These are phyloP conservation scores for Plantago ovata DNA, from an alignment of 257 asterid species.

Conservation along the genomic window DNA sequence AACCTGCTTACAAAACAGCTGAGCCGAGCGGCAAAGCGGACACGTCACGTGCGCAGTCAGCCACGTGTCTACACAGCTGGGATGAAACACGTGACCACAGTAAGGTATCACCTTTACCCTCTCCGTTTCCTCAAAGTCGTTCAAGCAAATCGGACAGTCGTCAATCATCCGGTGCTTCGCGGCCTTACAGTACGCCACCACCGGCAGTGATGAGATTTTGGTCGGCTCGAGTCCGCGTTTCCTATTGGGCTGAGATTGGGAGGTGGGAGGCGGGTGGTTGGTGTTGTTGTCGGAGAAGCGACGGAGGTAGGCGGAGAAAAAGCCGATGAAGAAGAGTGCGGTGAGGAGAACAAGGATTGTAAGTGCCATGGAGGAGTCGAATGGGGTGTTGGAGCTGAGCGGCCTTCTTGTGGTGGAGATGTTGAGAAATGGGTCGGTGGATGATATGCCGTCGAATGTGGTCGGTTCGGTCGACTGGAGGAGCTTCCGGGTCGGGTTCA, in stretches of 20 bases:
- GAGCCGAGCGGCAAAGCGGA: constrained; percentile 68
- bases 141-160: constrained; percentile 68
- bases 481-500: constrained; percentile 26
- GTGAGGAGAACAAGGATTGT: constrained; percentile 50
- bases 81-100: constrained; percentile 83
- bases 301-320: constrained; percentile 69
- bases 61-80: constrained; percentile 77
- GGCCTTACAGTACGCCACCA: constrained; percentile 39
- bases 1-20: constrained; percentile 46
- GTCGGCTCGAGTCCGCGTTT: constrained; percentile 43
- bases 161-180: constrained; percentile 43
- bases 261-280: background rate
- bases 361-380: constrained; percentile 61
- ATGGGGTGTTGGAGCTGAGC: constrained; percentile 22
- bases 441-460: constrained; percentile 16
- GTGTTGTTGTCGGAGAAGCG: constrained; percentile 28
- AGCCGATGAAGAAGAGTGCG: constrained; percentile 58
- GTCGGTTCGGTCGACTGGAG: constrained; percentile 26
- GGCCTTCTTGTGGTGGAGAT: constrained; percentile 8
- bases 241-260: constrained; percentile 10
- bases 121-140: constrained; percentile 53
- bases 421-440: constrained; percentile 13
- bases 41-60: constrained; percentile 72
- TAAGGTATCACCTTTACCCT: constrained; percentile 55
- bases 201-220: constrained; percentile 42